Evolutionary conservation across 2,329 filamentous ascomycete species (phyloP).

Genomic region (Neonectria faginata): DNA sequence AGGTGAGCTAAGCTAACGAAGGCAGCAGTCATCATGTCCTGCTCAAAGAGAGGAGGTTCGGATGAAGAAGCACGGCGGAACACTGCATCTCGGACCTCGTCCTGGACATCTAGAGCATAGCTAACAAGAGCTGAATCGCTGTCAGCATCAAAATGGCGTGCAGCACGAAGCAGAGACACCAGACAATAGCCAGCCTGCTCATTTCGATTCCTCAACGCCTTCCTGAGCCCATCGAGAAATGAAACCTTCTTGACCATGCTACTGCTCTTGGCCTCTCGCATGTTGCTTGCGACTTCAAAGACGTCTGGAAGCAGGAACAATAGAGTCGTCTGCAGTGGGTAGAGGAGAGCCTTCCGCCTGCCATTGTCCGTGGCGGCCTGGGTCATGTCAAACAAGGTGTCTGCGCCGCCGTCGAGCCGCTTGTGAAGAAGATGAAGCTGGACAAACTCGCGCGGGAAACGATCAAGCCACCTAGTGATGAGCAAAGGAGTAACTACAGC

Average conservation of each 20-base stretch:
- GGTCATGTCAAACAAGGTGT: conserved; percentile 77
- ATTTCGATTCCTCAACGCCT: conserved; percentile 72
- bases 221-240: conserved; percentile 73
- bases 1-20: conserved; percentile 74
- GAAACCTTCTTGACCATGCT: conserved; percentile 74
- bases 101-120: conserved; percentile 77
- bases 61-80: conserved; percentile 65
- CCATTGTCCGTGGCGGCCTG: conserved; percentile 70
- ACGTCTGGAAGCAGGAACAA: conserved; percentile 75
- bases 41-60: conserved; percentile 67
- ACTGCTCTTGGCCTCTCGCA: conserved; percentile 71
- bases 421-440: conserved; percentile 70
- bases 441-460: conserved; percentile 73
- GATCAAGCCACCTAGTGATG: conserved; percentile 74
- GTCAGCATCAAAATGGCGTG: conserved; percentile 72
- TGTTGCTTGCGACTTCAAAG: conserved; percentile 76
- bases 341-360: conserved; percentile 66
- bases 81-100: conserved; percentile 74
- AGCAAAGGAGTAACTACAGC: conserved; percentile 72
- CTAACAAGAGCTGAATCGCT: conserved; percentile 73
- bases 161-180: conserved; percentile 70
- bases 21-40: conserved; percentile 73
- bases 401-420: conserved; percentile 72
- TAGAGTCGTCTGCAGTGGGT: conserved; percentile 72
- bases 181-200: conserved; percentile 76